Evolutionary conservation across 2,329 filamentous ascomycete species (phyloP), one percentile per base, ranked within the genome.

Genomic region (Plenodomus biglobosus): DNA sequence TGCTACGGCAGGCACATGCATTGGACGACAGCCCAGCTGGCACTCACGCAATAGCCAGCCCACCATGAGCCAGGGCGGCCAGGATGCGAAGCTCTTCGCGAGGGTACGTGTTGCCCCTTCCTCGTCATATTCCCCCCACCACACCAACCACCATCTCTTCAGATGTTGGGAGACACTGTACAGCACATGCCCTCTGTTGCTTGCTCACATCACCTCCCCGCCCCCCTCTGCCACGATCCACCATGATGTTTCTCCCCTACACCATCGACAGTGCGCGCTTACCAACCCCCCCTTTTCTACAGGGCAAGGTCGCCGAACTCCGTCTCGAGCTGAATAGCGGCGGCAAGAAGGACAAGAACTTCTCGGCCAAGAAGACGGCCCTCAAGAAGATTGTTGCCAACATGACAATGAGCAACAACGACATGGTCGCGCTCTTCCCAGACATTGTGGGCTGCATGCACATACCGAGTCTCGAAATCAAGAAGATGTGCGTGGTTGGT

Each of bases 391-490:
- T 99, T 62, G 94, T 99, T 64, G 94, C 94, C 71, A 99, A 99
- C 72, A 99, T 99, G 94, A 99, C 94, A 58, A 99, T 99, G 94
- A 97, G 92, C 83, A 99, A 99, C 77, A 99, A 97, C 69, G 94
- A 99, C 74, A 99, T 99, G 94, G 88, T 97, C 46, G 91, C 90
- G 34, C 79, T 99, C 43, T 99, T 99, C 64, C 91, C 92, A 16
- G 94, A 99, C 70, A 88, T 99, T 51, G 89, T 99, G 62, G 85
- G 80, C 55, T 97, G 92, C 79, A 99, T 99, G 94, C 85, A 89
- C 62, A 89, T 99, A 54, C 87, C 86, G 43, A 95, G 88, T 65
- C 77, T 99, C 71, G 94, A 99, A 75, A 96, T 99, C 76, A 99
- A 99, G 83, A 99, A 99, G 81, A 99, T 99, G 94, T 96, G 78